Evolutionary conservation across 176 grass and related monocot genomes (phyloP).

Genomic region (Poa pratensis): DNA sequence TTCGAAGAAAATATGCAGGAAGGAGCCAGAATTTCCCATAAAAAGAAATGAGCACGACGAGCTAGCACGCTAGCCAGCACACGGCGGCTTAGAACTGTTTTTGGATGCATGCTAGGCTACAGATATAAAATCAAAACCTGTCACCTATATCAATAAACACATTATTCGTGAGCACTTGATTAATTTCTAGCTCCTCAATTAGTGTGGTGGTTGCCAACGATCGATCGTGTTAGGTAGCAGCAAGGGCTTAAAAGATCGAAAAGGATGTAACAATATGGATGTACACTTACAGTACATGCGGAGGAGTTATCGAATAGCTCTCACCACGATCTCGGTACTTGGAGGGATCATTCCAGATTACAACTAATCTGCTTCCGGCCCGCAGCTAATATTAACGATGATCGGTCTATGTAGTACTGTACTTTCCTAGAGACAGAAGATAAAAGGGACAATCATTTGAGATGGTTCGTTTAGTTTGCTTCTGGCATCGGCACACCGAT

Average conservation of each 20-base stretch:
- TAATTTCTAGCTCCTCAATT: conserved; percentile 32
- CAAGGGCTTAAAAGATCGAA: not conserved
- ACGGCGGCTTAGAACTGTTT: conserved; percentile 5
- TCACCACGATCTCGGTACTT: conserved; percentile 2
- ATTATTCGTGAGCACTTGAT: not conserved
- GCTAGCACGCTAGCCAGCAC: not conserved
- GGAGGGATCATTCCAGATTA: too few relatives aligned
- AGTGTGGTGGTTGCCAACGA: conserved; percentile 34
- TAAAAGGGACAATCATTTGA: not conserved
- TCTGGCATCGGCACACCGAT: not conserved
- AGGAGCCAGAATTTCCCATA: not conserved
- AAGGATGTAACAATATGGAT: not conserved
- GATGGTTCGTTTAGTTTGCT: not conserved
- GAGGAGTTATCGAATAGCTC: not conserved
- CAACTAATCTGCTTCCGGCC: too few relatives aligned
- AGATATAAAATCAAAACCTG: not conserved
- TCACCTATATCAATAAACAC: not conserved
- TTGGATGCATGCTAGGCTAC: not conserved
- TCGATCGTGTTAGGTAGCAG: conserved; percentile 19
- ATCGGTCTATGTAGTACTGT: not conserved
- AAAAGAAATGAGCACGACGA: not conserved
- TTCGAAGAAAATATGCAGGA: not conserved
- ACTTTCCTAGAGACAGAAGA: not conserved
- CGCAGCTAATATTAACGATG: too few relatives aligned
- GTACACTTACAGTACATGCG: not conserved